Evolutionary conservation across 1,139 yeast species (phyloP), one percentile per base, ranked within the genome.

Genomic region (Scheffersomyces segobiensis): DNA sequence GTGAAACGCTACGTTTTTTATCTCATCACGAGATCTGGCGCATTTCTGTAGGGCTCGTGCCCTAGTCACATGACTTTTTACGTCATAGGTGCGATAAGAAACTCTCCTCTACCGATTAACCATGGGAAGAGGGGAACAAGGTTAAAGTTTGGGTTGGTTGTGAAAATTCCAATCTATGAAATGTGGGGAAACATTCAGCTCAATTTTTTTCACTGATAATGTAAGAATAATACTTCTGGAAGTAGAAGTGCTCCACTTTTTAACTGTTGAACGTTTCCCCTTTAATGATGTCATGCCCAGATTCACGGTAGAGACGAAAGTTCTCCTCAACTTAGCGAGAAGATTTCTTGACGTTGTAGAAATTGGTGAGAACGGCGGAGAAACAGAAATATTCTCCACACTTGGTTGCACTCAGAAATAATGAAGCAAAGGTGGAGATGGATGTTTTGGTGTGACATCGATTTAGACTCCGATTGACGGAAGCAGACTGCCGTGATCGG

Each of bases 21-120:
- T 24, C 32, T 24, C 4, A 19, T 48, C 50, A 48, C 50, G 50
- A 20, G 50, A 20, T n/a, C 14, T 7, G 4, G 24, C 4, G 17
- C 12, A 22, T 49, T 53, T 55, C 52, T 57, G 10, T 52, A 54
- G 53, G 49, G 52, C 55, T 19, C n/a, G n/a, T 19, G 57, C 57
- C 57, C 57, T 54, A 21, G 6, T 10, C 17, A n/a, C 8, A 48
- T 48, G 50, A 48, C 50, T 48, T 48, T 48, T 48, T 12, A 19
- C 42, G 42, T 32, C 42, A 12, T 32, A 12, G 42, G 42, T 14
- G 42, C 50, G 50, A 48, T 48, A 48, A 48, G 50, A 48, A 18
- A 32, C 14, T 32, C 42, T 32, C 42, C 42, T 32, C 42, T 32
- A 14, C 42, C 12, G 42, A 32, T 32, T 12, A 32, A 32, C 17